Base-by-base conservation (phyloP, 768 basidiomycete genomes). In the Kwoniella dendrophila region DNA sequence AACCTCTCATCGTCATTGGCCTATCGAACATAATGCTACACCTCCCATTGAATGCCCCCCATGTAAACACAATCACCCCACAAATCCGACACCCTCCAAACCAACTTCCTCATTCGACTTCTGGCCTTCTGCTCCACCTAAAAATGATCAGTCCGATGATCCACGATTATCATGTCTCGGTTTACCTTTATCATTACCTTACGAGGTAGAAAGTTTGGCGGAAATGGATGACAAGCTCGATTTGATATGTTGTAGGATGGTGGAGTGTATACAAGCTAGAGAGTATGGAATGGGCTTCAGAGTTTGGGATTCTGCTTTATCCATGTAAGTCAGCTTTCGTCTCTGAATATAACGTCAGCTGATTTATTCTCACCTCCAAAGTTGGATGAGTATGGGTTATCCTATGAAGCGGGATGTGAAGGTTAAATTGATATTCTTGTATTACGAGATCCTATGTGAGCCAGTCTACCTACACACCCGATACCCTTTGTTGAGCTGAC, bases 301-400 rank as follows among this genome's bases (percentile, higher is more conserved):
- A 45, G 88, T 81, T 87, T 89, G 90, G 90, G 74, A 75, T 56
- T 56, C 54, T 44, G 64, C 63, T n/a, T 59, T 76, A 60, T 70
- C 61, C 7, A 64, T 69, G 68, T 69, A 20, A 57, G 67, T 43
- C 16, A 10, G 14, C n/a, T 12, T 16, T 10, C 2, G 14, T 24
- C 16, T 20, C 8, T 24, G 18, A 27, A 8, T 40, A 18, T 41
- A 24, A 6, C 38, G 51, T 27, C 26, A n/a, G 8, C 51, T 33
- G 18, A 20, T 18, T 5, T 6, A 1, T 36, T 27, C n/a, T n/a
- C 20, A 43, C 33, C 40, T 2, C 4, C 61, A 3, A 69, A 90
- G 89, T 73, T 92, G 90, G 90, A 78, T 81, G 45, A 87, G 87
- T 82, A 83, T 93, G 76, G 90, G 90, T 73, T 92, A 92, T 73